Evolutionary conservation across 768 basidiomycete species (phyloP), one percentile per base, ranked within the genome.

Genomic region (Hypsizygus marmoreus): DNA sequence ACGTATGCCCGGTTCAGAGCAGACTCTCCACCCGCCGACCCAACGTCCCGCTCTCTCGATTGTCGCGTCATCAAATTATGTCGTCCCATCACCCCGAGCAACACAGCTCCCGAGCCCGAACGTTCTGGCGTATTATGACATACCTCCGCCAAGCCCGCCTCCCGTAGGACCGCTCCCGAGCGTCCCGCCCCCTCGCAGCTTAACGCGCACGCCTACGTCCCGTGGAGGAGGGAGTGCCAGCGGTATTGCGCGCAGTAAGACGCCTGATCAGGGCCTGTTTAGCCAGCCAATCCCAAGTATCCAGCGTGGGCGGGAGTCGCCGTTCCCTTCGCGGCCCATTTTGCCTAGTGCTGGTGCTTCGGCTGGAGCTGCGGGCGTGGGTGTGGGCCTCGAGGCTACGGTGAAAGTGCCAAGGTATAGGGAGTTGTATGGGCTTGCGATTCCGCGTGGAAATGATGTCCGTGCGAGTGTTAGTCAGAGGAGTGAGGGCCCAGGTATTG

Each of bases 141-240:
- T 75, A 28, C 76, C 77, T 2, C 78, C 77, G 1, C 75, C 78
- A 4, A 78, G 72, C 52, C 77, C 78, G 11, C 75, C 79, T 0
- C 78, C 77, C 3, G 60, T 61, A 30, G 67, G 63, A 0, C 77
- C 77, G 0, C 54, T 79, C 7, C 76, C 78, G 6, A 65, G 61
- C 30, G 58, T 72, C 8, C 67, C 67, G 12, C 49, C 40, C 8
- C 42, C 47, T 4, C 30, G 35, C 16, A 46, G 34, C 54, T 49
- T 32, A 43, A 32, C 31, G 10, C 44, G 16, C 20, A 25, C 53
- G 12, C 32, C 34, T 17, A 41, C 48, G 14, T 47, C 31, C 16
- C 17, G 34, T 16, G 28, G 22, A 10, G 32, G 31, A 11, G 49
- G 49, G 13, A 46, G 45, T 11, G 31, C 24, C 12, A 32, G 43